Evolutionary conservation across 2,329 filamentous ascomycete species (phyloP).

Genomic region (Dendryphion nanum): DNA sequence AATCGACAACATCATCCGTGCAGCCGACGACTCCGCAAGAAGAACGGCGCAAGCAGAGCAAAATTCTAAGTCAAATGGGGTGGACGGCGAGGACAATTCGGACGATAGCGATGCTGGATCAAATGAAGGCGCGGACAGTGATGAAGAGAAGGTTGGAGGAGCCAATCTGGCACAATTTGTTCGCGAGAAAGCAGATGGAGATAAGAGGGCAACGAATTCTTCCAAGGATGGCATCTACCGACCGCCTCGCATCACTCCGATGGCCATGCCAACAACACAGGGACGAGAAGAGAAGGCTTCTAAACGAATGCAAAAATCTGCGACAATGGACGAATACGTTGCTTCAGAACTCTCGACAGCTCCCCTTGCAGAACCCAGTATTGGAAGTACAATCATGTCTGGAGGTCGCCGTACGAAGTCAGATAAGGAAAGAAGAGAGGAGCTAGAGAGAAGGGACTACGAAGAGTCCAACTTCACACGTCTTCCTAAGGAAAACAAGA

Average conservation of each 20-base stretch:
- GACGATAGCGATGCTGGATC: slow-evolving; percentile 28
- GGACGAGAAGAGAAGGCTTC: slow-evolving; percentile 62
- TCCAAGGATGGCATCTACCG: slow-evolving; percentile 72
- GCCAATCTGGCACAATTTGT: slow-evolving; percentile 56
- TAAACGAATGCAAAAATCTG: slow-evolving; percentile 68
- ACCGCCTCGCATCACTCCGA: slow-evolving; percentile 84
- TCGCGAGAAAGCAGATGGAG: slow-evolving; percentile 20
- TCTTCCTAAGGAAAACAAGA: slow-evolving; percentile 83
- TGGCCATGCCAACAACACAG: slow-evolving; percentile 69
- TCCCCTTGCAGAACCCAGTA: slow-evolving; percentile 81
- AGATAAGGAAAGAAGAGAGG: slow-evolving; percentile 69
- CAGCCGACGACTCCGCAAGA: slow-evolving; percentile 67
- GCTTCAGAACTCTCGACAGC: slow-evolving; percentile 77
- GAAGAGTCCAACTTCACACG: slow-evolving; percentile 92
- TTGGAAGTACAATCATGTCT: slow-evolving; percentile 82
- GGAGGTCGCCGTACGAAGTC: slow-evolving; percentile 80
- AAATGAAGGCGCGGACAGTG: slow-evolving; percentile 33
- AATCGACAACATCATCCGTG: slow-evolving; percentile 89
- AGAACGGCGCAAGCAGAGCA: slow-evolving; percentile 13
- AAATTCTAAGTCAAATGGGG: slow-evolving; percentile 24
- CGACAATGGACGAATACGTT: slow-evolving; percentile 89
- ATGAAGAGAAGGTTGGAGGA: slow-evolving; percentile 62
- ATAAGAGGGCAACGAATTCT: slow-evolving; percentile 27
- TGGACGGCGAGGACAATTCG: slow-evolving; percentile 44
- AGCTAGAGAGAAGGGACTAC: slow-evolving; percentile 78